phyloP scores from a whole-genome alignment of 495 filamentous ascomycete genomes.

The Diplogelasinospora grovesii region DNA sequence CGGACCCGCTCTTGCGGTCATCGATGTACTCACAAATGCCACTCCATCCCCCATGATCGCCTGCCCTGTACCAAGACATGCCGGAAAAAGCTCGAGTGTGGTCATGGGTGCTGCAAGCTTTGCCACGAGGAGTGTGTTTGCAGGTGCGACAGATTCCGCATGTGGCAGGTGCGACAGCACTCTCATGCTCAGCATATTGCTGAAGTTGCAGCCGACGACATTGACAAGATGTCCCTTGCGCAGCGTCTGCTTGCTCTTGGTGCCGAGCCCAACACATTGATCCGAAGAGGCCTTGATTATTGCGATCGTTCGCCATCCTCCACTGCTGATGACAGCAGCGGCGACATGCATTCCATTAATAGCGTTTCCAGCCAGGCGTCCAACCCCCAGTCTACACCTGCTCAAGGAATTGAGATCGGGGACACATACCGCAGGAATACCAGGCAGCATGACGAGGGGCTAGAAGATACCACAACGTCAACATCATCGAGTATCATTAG shows the following conservation, averaged over 20 bases:
- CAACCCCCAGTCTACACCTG: too few relatives aligned
- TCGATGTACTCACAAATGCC: constrained; percentile 37
- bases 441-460: neutral
- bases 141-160: constrained; percentile 21
- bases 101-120: constrained; percentile 45
- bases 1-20: constrained; percentile 38
- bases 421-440: too few relatives aligned
- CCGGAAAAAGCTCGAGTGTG: constrained; percentile 49
- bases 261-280: neutral
- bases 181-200: neutral
- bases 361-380: too few relatives aligned
- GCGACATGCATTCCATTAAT: too few relatives aligned
- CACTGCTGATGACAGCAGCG: neutral
- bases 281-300: neutral
- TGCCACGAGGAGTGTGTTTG: constrained; percentile 38
- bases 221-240: constrained; percentile 7
- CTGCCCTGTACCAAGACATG: constrained; percentile 64
- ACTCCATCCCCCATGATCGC: constrained; percentile 48
- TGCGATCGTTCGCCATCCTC: neutral
- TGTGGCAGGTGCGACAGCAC: neutral
- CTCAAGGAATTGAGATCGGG: too few relatives aligned
- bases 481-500: neutral
- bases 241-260: constrained; percentile 2
- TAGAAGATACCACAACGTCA: neutral
- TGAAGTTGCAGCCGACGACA: neutral